phyloP scores from a whole-genome alignment of 257 asterid genomes.

The Nicotiana attenuata region DNA sequence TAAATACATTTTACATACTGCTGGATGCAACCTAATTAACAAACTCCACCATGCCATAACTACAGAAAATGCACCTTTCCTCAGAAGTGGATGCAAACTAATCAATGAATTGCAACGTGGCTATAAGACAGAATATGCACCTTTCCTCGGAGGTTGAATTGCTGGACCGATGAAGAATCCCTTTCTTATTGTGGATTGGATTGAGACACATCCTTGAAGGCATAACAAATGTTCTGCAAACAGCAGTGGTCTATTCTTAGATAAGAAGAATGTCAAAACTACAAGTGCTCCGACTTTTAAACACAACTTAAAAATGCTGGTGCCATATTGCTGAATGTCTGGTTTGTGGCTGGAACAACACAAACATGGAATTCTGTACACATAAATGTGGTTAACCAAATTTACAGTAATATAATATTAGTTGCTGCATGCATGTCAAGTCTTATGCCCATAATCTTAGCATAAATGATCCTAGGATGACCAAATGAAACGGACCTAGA shows the following conservation, averaged over 20 bases:
- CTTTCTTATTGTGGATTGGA: conserved; percentile 84
- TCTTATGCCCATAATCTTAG: background rate
- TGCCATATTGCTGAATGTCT: background rate
- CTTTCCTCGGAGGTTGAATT: conserved; percentile 47
- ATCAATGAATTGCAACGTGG: background rate
- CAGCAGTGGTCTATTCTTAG: conserved; percentile 7
- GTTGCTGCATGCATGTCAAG: background rate
- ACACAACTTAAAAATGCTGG: background rate
- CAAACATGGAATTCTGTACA: background rate
- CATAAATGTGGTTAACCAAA: background rate
- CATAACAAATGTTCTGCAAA: conserved; percentile 88
- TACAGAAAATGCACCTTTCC: background rate
- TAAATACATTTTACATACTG: background rate
- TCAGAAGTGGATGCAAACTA: background rate
- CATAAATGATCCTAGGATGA: background rate
- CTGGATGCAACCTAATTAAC: background rate
- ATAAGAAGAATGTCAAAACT: background rate
- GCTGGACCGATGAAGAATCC: conserved; percentile 65
- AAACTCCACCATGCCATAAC: background rate
- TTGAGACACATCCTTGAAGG: conserved; percentile 95
- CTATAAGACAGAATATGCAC: background rate
- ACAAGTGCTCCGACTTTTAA: background rate
- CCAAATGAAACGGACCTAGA: background rate
- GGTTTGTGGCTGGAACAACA: background rate
- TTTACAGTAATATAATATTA: background rate